phyloP scores from a whole-genome alignment of 2,329 filamentous ascomycete species.

The Sporothrix schenckii region DNA sequence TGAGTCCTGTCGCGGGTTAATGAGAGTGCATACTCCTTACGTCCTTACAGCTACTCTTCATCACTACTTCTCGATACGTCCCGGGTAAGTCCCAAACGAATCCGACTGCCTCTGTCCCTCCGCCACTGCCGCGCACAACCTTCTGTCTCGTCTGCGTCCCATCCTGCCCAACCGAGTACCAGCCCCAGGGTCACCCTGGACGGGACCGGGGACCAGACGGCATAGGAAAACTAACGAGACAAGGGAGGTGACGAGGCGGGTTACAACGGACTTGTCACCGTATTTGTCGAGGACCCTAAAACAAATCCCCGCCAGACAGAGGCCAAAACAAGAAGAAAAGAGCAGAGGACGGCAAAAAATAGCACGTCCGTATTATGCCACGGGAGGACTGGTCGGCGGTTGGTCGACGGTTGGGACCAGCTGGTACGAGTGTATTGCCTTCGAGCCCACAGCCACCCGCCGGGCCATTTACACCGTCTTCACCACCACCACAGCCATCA shows the following conservation, averaged over 20 bases:
- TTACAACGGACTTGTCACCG: conserved; percentile 2
- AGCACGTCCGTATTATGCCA: conserved; percentile 3
- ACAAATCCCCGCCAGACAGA: not conserved
- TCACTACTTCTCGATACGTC: too few relatives aligned
- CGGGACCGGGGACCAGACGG: conserved; percentile 20
- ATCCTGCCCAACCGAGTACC: not conserved
- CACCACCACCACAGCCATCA: not conserved
- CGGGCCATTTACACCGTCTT: conserved; percentile 19
- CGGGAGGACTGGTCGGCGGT: not conserved
- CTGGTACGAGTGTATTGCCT: not conserved
- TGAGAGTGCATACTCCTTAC: not conserved
- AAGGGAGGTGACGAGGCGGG: not conserved
- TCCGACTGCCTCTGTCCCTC: not conserved
- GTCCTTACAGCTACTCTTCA: too few relatives aligned
- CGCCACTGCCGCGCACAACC: not conserved
- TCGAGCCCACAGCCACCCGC: not conserved
- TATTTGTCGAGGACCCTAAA: not conserved
- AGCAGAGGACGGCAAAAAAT: conserved; percentile 8
- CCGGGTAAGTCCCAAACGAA: too few relatives aligned
- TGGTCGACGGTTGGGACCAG: conserved; percentile 16
- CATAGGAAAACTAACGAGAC: not conserved
- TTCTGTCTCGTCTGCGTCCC: not conserved
- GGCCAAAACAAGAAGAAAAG: not conserved
- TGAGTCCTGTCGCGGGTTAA: conserved; percentile 16
- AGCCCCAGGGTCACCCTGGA: conserved; percentile 19